Base-by-base conservation (phyloP, 495 filamentous ascomycete genomes). In the Penicillium simplicissimum region DNA sequence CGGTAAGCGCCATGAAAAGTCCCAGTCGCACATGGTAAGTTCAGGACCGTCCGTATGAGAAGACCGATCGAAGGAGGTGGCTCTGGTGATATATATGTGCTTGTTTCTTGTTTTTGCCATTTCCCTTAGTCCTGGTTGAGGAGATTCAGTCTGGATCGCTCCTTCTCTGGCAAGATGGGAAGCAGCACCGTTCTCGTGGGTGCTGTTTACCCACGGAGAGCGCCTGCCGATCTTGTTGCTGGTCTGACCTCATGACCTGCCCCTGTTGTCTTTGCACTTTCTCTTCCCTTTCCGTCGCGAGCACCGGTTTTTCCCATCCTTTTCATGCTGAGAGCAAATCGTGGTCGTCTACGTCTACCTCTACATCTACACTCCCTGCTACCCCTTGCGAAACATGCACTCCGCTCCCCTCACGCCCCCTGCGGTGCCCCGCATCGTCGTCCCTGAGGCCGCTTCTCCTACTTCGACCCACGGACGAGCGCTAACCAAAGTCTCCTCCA, bases 1-100 rank as follows among this genome's bases (percentile, higher is more conserved):
- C 66, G 75, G 78, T 60, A 91, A 90, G 78, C 93, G 96, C 72
- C 93, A 97, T 77, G 93, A 92, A 67, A 97, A 97, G 85, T 88
- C 92, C 56, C 90, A 93, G 72, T 96, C 92, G 37, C 93, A 96
- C 77, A 91, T 97, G 90, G 93, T 96, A 79, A 88, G 93, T 91
- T n/a, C 14, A 53, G n/a, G n/a, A 52, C 40, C 7, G 19, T 8
- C 21, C 45, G 21, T 25, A 3, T 25, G 19, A 21, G 11, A 25
- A 47, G 7, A 45, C 17, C 23, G 45, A 49, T n/a, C 45, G 45
- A 4, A 3, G 45, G 21, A 47, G 43, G 21, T n/a, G n/a, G 21
- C 4, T 10, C 19, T 21, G 7, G 21, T 47, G 14, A 52, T 5
- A 28, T 8, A 52, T 3, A 15, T n/a, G 10, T 34, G 33, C n/a